Evolutionary conservation across 345 rosid genomes (phyloP).

Genomic region (Carallia brachiata): DNA sequence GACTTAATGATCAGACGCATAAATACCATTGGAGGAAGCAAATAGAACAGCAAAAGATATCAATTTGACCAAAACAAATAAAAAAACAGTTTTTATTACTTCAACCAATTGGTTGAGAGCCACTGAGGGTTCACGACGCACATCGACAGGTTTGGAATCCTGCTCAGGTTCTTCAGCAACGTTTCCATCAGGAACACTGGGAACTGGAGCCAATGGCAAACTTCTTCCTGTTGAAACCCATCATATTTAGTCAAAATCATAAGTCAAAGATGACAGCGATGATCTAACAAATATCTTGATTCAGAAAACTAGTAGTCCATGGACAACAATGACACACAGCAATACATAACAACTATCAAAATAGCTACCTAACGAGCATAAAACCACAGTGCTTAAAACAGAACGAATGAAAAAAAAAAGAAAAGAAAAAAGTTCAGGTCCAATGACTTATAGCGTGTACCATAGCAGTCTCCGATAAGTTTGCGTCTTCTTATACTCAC

Average conservation of each 20-base stretch:
- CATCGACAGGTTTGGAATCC: slow-evolving; percentile 6
- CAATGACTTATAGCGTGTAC: slow-evolving; percentile 6
- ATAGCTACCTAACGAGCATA: neutral
- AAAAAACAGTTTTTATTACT: slow-evolving; percentile 10
- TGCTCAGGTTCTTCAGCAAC: slow-evolving; percentile 8
- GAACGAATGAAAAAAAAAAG: neutral
- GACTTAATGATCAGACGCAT: too few species aligned
- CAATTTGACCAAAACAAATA: neutral
- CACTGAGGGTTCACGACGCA: neutral
- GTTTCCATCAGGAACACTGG: slow-evolving; percentile 5
- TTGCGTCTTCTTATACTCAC: slow-evolving; percentile 30
- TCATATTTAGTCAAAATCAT: neutral
- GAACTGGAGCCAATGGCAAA: slow-evolving; percentile 5
- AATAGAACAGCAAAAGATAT: neutral
- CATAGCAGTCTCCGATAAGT: slow-evolving; percentile 8
- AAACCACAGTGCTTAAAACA: neutral
- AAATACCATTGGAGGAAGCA: neutral
- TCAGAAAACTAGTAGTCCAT: too few species aligned
- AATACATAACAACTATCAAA: neutral
- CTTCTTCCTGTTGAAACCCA: slow-evolving; percentile 15
- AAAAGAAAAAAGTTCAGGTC: neutral
- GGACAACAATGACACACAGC: too few species aligned
- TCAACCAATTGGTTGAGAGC: slow-evolving; percentile 7
- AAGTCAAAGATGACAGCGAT: neutral
- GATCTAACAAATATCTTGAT: too few species aligned